phyloP scores from a whole-genome alignment of 176 grass and related monocot species.

The Elymus sibiricus region DNA sequence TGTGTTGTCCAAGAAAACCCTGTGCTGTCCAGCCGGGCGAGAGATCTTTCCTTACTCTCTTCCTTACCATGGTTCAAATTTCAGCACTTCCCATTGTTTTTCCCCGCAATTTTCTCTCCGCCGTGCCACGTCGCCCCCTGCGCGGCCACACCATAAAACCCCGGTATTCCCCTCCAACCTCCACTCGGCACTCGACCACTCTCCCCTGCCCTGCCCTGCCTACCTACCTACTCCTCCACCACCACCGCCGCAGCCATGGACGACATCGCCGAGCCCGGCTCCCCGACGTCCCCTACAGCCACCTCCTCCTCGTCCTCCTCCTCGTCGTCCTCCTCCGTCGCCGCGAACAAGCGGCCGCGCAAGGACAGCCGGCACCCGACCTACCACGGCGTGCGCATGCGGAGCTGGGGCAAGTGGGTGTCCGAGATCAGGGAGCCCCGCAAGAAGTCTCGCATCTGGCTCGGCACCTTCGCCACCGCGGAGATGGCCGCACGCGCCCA shows the following conservation, averaged over 20 bases:
- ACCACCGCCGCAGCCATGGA: constrained; percentile 20
- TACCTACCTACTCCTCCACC: constrained; percentile 5
- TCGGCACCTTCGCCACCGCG: constrained; percentile 62
- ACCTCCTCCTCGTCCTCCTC: not conserved
- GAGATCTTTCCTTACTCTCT: not conserved
- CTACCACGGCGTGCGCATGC: constrained; percentile 66
- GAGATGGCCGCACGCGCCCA: constrained; percentile 72
- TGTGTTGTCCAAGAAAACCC: not conserved
- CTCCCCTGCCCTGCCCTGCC: not conserved
- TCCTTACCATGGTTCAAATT: not conserved
- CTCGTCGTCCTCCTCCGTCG: not conserved
- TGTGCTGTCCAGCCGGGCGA: not conserved
- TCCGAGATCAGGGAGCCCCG: constrained; percentile 82
- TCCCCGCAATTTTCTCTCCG: not conserved
- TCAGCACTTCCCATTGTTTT: not conserved
- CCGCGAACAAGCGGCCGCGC: constrained; percentile 35
- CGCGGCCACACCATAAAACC: constrained; percentile 30
- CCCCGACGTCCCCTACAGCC: not conserved
- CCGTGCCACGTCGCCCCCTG: constrained; percentile 20
- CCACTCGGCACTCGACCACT: constrained; percentile 2
- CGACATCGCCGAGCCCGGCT: not conserved
- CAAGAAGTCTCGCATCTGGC: constrained; percentile 76
- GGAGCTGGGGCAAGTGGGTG: constrained; percentile 77
- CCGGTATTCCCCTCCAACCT: not conserved
- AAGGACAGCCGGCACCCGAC: constrained; percentile 55